These are phyloP conservation scores for Yarrowia sp. DNA, from an alignment of 805 yeast species.

Conservation along the genomic window DNA sequence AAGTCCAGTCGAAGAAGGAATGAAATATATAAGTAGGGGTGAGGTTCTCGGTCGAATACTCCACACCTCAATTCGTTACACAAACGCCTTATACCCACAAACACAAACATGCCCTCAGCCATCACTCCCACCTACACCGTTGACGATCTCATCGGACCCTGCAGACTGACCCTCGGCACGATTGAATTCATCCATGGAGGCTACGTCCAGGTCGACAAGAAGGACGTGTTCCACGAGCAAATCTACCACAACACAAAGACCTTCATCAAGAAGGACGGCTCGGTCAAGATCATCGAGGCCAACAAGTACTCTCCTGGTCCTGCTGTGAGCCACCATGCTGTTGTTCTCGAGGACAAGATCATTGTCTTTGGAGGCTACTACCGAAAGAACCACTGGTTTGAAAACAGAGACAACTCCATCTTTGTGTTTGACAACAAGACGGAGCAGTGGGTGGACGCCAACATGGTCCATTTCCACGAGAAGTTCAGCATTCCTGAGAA, in stretches of 20 bases:
- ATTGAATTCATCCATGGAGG: constrained; percentile 35
- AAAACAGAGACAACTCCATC: constrained; percentile 37
- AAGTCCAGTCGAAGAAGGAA: neutral
- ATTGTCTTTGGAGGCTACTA: constrained; percentile 38
- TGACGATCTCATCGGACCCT: constrained; percentile 37
- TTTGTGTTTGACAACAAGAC: constrained; percentile 37
- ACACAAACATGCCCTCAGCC: neutral
- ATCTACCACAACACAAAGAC: constrained; percentile 30
- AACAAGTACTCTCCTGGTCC: constrained; percentile 33
- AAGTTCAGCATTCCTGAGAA: constrained; percentile 28
- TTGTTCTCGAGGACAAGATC: constrained; percentile 35
- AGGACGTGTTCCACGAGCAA: constrained; percentile 35
- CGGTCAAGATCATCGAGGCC: constrained; percentile 19
- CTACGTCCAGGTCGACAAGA: constrained; percentile 29
- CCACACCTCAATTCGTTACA: neutral
- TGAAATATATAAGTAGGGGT: neutral
- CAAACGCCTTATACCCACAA: neutral
- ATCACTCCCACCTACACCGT: constrained; percentile 5
- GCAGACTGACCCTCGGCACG: constrained; percentile 24
- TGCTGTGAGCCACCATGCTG: constrained; percentile 37
- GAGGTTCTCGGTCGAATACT: neutral
- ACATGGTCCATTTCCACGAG: constrained; percentile 33
- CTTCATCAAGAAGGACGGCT: constrained; percentile 23
- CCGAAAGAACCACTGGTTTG: constrained; percentile 34
- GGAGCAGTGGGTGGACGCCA: constrained; percentile 38